Evolutionary conservation across 2,329 filamentous ascomycete species (phyloP).

Genomic region (Colletotrichum sp.): DNA sequence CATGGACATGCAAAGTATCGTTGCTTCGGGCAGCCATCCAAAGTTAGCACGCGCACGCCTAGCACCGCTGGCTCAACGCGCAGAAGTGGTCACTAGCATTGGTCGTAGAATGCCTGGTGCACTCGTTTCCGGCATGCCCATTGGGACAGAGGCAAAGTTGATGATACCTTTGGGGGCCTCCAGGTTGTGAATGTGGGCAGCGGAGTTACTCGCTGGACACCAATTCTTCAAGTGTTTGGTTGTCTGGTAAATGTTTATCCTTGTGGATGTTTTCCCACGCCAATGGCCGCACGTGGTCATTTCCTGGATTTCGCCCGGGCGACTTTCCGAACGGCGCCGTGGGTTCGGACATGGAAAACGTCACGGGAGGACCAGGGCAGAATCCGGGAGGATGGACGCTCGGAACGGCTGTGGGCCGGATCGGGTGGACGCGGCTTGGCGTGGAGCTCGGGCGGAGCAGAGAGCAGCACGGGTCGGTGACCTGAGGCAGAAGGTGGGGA

Average conservation of each 20-base stretch:
- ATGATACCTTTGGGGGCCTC: neutral
- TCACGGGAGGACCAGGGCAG: neutral
- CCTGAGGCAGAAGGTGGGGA: slow-evolving; percentile 17
- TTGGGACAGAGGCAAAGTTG: neutral
- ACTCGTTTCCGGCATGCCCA: neutral
- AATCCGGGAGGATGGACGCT: neutral
- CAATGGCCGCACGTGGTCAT: neutral
- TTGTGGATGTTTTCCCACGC: neutral
- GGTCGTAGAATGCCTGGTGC: neutral
- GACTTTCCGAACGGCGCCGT: neutral
- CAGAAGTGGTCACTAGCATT: neutral
- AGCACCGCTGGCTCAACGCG: neutral
- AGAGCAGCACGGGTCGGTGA: neutral
- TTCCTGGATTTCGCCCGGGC: neutral
- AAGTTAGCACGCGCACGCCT: neutral
- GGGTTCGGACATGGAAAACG: neutral
- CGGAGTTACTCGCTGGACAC: neutral
- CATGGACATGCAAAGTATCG: neutral
- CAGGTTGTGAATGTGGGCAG: neutral
- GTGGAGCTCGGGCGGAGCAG: neutral
- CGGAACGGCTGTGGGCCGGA: slow-evolving; percentile 5
- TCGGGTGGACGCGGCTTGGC: slow-evolving; percentile 11
- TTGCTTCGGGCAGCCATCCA: neutral
- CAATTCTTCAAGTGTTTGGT: neutral
- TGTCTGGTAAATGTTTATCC: neutral